These are phyloP conservation scores for Solanum tacnaense DNA, from an alignment of 257 asterid genomes.

Conservation along the genomic window DNA sequence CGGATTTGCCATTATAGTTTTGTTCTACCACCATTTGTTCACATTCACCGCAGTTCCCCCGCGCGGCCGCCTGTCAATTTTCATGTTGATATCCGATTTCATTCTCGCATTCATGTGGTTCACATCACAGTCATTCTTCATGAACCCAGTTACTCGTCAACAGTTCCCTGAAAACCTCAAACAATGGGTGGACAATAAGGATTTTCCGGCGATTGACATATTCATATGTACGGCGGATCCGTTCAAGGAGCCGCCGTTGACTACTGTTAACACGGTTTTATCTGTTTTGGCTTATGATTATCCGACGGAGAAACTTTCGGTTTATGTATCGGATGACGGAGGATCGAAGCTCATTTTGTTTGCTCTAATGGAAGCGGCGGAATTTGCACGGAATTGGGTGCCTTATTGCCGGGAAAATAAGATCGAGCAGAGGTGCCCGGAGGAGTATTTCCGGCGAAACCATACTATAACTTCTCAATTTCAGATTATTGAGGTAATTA, in stretches of 20 bases:
- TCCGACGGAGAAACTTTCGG: slow-evolving; percentile 48
- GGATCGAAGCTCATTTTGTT: slow-evolving; percentile 57
- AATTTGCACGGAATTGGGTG: slow-evolving; percentile 48
- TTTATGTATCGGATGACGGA: slow-evolving; percentile 72
- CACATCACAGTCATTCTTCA: slow-evolving; percentile 37
- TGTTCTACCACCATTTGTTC: not conserved
- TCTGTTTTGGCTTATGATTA: slow-evolving; percentile 68
- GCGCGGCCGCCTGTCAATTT: not conserved
- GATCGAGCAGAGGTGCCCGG: slow-evolving; percentile 36
- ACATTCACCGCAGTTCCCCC: not conserved
- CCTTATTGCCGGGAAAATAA: slow-evolving; percentile 46
- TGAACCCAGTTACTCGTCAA: slow-evolving; percentile 24
- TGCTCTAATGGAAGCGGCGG: slow-evolving; percentile 55
- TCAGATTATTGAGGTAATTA: not conserved
- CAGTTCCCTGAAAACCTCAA: slow-evolving; percentile 29
- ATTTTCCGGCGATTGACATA: slow-evolving; percentile 44
- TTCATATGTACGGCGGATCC: slow-evolving; percentile 76
- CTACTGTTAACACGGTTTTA: slow-evolving; percentile 49
- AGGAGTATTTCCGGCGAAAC: not conserved
- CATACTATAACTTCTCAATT: not conserved
- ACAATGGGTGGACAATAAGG: not conserved
- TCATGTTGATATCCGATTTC: slow-evolving; percentile 29
- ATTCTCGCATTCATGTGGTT: slow-evolving; percentile 51
- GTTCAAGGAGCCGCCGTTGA: slow-evolving; percentile 52
- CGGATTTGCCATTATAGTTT: not conserved